Conservation (phyloP, 1,139 yeast genomes). For the Diutina siamensis region DNA sequence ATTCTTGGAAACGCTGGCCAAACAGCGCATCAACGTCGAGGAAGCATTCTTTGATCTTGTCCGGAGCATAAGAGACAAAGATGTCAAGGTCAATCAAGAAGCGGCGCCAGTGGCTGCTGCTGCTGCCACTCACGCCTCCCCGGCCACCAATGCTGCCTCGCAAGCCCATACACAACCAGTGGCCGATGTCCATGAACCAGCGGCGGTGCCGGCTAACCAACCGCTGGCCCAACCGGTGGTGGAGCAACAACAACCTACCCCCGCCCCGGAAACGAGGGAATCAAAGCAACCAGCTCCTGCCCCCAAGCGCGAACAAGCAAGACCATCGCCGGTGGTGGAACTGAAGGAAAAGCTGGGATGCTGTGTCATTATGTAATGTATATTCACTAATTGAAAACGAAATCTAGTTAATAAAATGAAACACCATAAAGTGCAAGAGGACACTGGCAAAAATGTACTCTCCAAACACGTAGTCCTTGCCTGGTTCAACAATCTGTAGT, state of each 20-base stretch:
- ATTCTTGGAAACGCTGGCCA: constrained; percentile 88
- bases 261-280: not conserved
- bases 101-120: constrained; percentile 7
- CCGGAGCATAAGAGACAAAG: constrained; percentile 42
- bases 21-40: constrained; percentile 87
- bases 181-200: not conserved
- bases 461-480: constrained; percentile 45
- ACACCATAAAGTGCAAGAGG: constrained; percentile 76
- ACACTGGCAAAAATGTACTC: constrained; percentile 84
- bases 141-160: not conserved
- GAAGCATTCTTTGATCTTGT: constrained; percentile 78
- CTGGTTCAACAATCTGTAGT: constrained; percentile 36
- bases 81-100: constrained; percentile 14
- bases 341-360: constrained; percentile 32
- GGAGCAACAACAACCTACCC: not conserved
- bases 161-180: not conserved
- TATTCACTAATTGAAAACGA: not conserved
- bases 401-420: constrained; percentile 74
- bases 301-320: constrained; percentile 3
- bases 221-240: not conserved
- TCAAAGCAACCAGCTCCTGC: not conserved
- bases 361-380: constrained; percentile 27
- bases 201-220: not conserved
- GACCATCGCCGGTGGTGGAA: constrained; percentile 10
- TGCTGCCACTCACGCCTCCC: not conserved